Conservation (phyloP, 2,329 filamentous ascomycete genomes). For the Thermothelomyces thermophilus region DNA sequence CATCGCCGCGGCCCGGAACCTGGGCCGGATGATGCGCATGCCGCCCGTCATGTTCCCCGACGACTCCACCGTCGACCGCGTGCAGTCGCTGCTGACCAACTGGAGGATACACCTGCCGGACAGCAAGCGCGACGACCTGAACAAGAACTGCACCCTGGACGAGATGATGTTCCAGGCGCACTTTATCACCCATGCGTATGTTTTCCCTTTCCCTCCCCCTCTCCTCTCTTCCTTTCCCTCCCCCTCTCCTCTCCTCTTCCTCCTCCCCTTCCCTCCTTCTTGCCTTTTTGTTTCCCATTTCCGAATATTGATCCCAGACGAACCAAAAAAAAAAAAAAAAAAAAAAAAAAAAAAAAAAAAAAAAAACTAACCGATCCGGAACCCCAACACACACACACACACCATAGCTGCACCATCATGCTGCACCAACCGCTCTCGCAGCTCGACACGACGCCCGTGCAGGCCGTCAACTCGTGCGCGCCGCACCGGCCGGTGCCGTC, state of each 20-base stretch:
- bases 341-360: too few species aligned
- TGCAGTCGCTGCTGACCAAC: conserved; percentile 54
- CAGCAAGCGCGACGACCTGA: conserved; percentile 62
- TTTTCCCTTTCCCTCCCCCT: conserved; percentile 17
- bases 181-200: conserved; percentile 62
- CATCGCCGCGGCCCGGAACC: conserved; percentile 71
- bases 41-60: conserved; percentile 46
- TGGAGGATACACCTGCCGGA: conserved; percentile 75
- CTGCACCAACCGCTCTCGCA: conserved; percentile 75
- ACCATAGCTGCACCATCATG: conserved; percentile 55
- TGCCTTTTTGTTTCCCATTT: too few species aligned
- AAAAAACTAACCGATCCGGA: not conserved
- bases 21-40: conserved; percentile 66
- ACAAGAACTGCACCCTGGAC: conserved; percentile 65
- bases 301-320: too few species aligned
- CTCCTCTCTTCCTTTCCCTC: too few species aligned
- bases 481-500: conserved; percentile 47
- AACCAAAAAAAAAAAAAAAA: too few species aligned
- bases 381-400: not conserved
- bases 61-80: conserved; percentile 45
- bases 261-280: too few species aligned
- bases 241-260: too few species aligned
- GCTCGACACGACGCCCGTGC: conserved; percentile 55
- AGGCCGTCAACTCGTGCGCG: conserved; percentile 59
- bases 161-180: conserved; percentile 90